Evolutionary conservation across 2,329 filamentous ascomycete species (phyloP).

Genomic region (Fusarium irregulare): DNA sequence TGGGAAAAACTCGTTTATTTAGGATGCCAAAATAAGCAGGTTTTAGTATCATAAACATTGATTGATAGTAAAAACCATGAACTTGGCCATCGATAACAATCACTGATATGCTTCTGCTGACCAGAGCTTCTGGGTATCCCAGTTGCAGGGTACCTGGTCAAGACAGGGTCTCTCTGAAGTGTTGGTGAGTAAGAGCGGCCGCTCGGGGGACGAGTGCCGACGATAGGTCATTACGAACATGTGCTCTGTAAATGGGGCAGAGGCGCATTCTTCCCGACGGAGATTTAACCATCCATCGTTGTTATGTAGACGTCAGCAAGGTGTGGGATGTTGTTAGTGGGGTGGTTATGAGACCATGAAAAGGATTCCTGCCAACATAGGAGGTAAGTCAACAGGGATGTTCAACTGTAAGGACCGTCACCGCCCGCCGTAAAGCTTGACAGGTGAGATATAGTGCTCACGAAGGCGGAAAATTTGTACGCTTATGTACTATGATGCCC

Average conservation of each 20-base stretch:
- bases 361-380: conserved; percentile 12
- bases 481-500: conserved; percentile 45
- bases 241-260: conserved; percentile 8
- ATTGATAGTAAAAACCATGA: not conserved
- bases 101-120: not conserved
- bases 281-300: conserved; percentile 31
- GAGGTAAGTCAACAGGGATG: conserved; percentile 21
- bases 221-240: conserved; percentile 8
- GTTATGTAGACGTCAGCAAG: conserved; percentile 23
- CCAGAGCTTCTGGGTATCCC: conserved; percentile 10
- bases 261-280: conserved; percentile 20
- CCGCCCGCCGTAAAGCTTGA: conserved; percentile 15
- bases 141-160: conserved; percentile 32
- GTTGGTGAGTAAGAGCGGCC: conserved; percentile 30
- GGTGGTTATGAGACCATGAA: conserved; percentile 4
- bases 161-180: conserved; percentile 16
- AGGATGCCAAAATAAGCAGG: not conserved
- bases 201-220: conserved; percentile 25
- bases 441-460: conserved; percentile 24
- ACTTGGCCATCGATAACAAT: conserved; percentile 19
- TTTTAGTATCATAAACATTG: not conserved
- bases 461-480: conserved; percentile 37
- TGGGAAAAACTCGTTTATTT: not conserved
- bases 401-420: conserved; percentile 5
- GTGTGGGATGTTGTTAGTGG: conserved; percentile 21